Conservation (phyloP, 768 basidiomycete species). For the Gyrodon lividus region DNA sequence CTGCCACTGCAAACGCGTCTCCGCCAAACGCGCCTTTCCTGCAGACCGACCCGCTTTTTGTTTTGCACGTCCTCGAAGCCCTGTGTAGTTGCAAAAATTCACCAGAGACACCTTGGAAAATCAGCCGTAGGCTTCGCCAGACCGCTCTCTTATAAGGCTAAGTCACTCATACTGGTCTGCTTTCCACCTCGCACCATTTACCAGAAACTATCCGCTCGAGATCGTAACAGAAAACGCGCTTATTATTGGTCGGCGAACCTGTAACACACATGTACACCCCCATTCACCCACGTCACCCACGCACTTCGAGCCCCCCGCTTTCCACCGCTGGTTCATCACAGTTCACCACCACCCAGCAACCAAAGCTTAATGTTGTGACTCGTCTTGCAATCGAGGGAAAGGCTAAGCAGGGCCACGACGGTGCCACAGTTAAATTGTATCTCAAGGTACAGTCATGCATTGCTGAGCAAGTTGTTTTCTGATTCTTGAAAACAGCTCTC, state of each 20-base stretch:
- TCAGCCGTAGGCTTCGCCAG: not conserved
- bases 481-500: slow-evolving; percentile 46
- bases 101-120: not conserved
- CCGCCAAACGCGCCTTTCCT: slow-evolving; percentile 10
- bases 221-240: not conserved
- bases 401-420: slow-evolving; percentile 63
- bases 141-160: slow-evolving; percentile 4
- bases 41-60: slow-evolving; percentile 12
- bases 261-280: slow-evolving; percentile 15
- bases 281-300: slow-evolving; percentile 27
- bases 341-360: slow-evolving; percentile 42
- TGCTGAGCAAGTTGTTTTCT: not conserved
- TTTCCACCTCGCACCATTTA: not conserved
- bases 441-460: slow-evolving; percentile 53
- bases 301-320: slow-evolving; percentile 31
- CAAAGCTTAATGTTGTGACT: slow-evolving; percentile 66
- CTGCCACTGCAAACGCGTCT: slow-evolving; percentile 21
- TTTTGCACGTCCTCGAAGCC: slow-evolving; percentile 11
- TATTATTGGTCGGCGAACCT: not conserved
- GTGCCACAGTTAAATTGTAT: slow-evolving; percentile 70
- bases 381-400: slow-evolving; percentile 75
- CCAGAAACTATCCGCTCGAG: not conserved
- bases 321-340: slow-evolving; percentile 41
- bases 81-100: not conserved
- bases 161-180: not conserved